Percentiles rank a stretch among this genome's conserved stretches.
These are phyloP conservation scores for Naganishia friedmannii DNA, from an alignment of 768 basidiomycete species.

Conservation along the genomic window DNA sequence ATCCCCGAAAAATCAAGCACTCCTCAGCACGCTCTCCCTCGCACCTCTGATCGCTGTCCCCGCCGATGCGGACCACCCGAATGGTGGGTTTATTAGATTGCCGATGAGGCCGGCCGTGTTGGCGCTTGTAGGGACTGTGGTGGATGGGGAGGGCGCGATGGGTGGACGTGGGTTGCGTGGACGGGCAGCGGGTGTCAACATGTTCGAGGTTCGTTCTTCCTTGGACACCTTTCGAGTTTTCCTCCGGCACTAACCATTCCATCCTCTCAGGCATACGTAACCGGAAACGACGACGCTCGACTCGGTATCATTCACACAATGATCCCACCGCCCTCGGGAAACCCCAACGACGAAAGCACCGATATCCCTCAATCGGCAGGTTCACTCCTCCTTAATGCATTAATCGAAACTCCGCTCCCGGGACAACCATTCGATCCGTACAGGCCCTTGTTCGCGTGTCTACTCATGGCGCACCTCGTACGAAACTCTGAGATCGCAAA, in stretches of 20 bases:
- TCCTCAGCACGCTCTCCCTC: slow-evolving; percentile 71
- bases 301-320: slow-evolving; percentile 51
- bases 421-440: slow-evolving; percentile 49
- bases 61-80: slow-evolving; percentile 66
- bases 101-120: slow-evolving; percentile 77
- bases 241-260: too few species aligned
- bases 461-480: slow-evolving; percentile 50
- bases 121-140: slow-evolving; percentile 71
- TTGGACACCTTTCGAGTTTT: too few species aligned
- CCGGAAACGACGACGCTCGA: slow-evolving; percentile 53
- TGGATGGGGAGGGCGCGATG: slow-evolving; percentile 74
- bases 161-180: slow-evolving; percentile 65
- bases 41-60: slow-evolving; percentile 62
- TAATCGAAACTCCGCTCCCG: slow-evolving; percentile 49
- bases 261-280: slow-evolving; percentile 44
- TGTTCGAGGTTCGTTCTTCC: slow-evolving; percentile 62
- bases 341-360: slow-evolving; percentile 33
- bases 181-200: slow-evolving; percentile 69
- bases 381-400: slow-evolving; percentile 52
- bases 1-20: slow-evolving; percentile 68
- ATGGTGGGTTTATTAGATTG: slow-evolving; percentile 60
- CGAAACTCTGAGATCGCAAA: slow-evolving; percentile 56
- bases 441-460: slow-evolving; percentile 50
- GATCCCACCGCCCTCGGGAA: slow-evolving; percentile 32
- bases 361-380: slow-evolving; percentile 45